Evolutionary conservation across 441 rosid species (phyloP), one percentile per base, ranked within the genome.

Genomic region (Metrosideros polymorpha): DNA sequence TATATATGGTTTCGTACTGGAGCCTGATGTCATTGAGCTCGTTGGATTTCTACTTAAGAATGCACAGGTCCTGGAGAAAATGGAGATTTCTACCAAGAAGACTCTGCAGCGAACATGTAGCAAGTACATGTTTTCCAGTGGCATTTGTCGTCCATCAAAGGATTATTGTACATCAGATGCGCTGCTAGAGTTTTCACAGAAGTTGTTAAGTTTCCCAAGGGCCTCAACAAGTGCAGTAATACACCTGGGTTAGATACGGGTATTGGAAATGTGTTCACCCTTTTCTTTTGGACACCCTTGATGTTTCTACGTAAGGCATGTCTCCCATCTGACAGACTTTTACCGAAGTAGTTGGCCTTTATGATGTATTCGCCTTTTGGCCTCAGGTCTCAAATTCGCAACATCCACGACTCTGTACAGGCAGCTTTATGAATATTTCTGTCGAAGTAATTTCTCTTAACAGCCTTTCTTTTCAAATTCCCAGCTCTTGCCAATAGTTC

Each of bases 101-200:
- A n/a, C 32, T 57, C 18, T 57, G 32, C 66, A n/a, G 35, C 19
- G 0, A n/a, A 57, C 66, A 0, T 1, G 14, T 57, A 13, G 35
- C 35, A 57, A n/a, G 66, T 13, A 0, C 1, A 57, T 0, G 35
- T n/a, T 57, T 7, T 6, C 35, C 18, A n/a, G 19, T 0, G 9
- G n/a, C 35, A 6, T n/a, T n/a, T 18, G 66, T 13, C 9, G 8
- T 57, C 63, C 63, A 27, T 56, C 63, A 57, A 57, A n/a, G 8
- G 63, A n/a, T 56, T 56, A 56, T 57, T 57, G 63, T 57, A 27
- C 32, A 57, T 57, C 0, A 7, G 63, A 57, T 0, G 30, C 2
- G 1, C 63, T n/a, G 32, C 63, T n/a, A 57, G 32, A n/a, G 63
- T 57, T 57, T 57, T 57, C 63, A n/a, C 18, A 27, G 7, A 57